Conservation (phyloP, 345 rosid species). For the Bruguiera sexangula region DNA sequence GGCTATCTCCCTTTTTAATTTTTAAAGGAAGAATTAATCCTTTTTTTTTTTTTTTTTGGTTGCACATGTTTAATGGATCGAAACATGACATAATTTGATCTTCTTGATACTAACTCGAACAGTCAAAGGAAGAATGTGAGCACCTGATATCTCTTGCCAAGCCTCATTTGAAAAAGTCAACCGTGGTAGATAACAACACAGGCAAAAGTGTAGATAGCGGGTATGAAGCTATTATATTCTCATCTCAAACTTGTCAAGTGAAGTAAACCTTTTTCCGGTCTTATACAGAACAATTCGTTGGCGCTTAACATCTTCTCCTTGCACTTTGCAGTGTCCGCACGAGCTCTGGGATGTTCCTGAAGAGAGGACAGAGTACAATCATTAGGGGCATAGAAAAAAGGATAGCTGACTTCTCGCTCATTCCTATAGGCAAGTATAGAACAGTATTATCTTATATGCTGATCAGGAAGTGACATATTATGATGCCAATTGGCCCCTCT, state of each 20-base stretch:
- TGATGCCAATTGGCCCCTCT: not conserved
- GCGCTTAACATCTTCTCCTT: not conserved
- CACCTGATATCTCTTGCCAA: conserved; percentile 34
- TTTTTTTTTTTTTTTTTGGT: not conserved
- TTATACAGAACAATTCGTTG: not conserved
- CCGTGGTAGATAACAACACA: conserved; percentile 37
- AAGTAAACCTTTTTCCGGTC: not conserved
- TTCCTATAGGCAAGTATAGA: conserved; percentile 61
- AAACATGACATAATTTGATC: not conserved
- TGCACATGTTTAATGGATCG: not conserved
- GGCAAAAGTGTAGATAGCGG: conserved; percentile 41
- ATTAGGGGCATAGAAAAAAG: conserved; percentile 66
- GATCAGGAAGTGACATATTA: not conserved
- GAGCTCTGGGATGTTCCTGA: conserved; percentile 86
- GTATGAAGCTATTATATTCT: conserved; percentile 19
- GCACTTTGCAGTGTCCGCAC: conserved; percentile 68
- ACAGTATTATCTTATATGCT: not conserved
- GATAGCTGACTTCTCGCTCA: conserved; percentile 79
- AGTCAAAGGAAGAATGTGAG: conserved; percentile 48
- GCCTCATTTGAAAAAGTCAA: conserved; percentile 37
- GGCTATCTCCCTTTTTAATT: no score
- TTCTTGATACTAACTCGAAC: conserved; percentile 11
- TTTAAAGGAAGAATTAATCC: not conserved
- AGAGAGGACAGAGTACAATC: conserved; percentile 66
- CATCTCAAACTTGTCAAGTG: not conserved